These are phyloP conservation scores for Lecanicillium sp. DNA, from an alignment of 2,329 filamentous ascomycete species.

Conservation along the genomic window DNA sequence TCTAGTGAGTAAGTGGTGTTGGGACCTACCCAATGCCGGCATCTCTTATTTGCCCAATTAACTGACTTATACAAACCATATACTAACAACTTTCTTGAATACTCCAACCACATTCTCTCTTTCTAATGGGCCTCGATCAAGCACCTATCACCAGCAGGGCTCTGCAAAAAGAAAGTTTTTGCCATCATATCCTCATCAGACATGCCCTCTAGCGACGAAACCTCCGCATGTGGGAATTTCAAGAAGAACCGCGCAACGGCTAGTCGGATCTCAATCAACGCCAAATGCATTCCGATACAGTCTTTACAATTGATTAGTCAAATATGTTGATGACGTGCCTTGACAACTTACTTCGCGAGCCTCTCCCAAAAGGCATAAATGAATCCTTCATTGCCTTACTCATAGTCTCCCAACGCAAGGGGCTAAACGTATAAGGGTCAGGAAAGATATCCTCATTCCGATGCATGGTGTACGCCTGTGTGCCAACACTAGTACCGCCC, in stretches of 20 bases:
- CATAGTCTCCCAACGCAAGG: slow-evolving; percentile 25
- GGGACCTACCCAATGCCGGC: too few relatives aligned
- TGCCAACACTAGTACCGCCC: slow-evolving; percentile 25
- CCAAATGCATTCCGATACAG: slow-evolving; percentile 50
- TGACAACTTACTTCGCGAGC: slow-evolving; percentile 28
- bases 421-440: slow-evolving; percentile 12
- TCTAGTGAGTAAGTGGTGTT: too few relatives aligned
- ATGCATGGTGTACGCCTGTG: slow-evolving; percentile 36
- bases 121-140: slow-evolving; percentile 20
- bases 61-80: too few relatives aligned
- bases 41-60: too few relatives aligned
- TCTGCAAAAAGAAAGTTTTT: slow-evolving; percentile 23
- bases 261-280: slow-evolving; percentile 43
- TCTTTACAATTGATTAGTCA: slow-evolving; percentile 10
- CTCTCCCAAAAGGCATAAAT: slow-evolving; percentile 42
- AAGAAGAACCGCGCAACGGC: slow-evolving; percentile 23
- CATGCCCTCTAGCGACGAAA: slow-evolving; percentile 20
- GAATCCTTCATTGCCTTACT: slow-evolving; percentile 32
- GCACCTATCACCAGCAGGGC: slow-evolving; percentile 22
- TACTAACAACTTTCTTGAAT: too few relatives aligned
- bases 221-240: slow-evolving; percentile 23
- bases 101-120: too few relatives aligned
- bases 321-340: neutral
- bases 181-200: slow-evolving; percentile 26
- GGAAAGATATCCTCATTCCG: slow-evolving; percentile 27